phyloP scores from a whole-genome alignment of 805 yeast species.

The Candida nitratophila region DNA sequence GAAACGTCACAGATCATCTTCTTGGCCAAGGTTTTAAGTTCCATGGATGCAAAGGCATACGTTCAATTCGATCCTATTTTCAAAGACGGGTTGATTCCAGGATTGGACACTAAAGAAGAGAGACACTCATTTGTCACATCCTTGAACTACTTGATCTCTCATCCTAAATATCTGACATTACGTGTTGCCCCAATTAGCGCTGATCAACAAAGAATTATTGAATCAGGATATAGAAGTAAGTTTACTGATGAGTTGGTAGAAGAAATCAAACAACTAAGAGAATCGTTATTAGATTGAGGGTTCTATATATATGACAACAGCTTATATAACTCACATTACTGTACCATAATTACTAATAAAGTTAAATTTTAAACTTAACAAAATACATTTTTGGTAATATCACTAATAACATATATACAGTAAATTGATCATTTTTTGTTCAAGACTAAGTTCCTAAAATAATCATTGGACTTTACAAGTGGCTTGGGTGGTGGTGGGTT shows the following conservation, averaged over 20 bases:
- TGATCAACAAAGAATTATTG: conserved; percentile 57
- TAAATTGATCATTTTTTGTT: background rate
- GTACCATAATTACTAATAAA: no score
- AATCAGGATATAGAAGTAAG: conserved; percentile 31
- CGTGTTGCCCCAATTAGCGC: conserved; percentile 54
- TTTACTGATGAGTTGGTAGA: conserved; percentile 40
- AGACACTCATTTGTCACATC: conserved; percentile 54
- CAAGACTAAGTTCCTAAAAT: conserved; percentile 28
- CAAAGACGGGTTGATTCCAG: conserved; percentile 36
- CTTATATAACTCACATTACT: no score
- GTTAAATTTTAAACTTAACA: no score
- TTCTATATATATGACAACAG: no score
- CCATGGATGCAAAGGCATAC: conserved; percentile 34
- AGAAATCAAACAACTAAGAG: conserved; percentile 48
- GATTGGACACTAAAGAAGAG: conserved; percentile 53
- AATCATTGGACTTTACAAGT: conserved; percentile 26
- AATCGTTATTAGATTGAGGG: conserved; percentile 28
- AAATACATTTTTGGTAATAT: background rate
- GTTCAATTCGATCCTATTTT: conserved; percentile 6
- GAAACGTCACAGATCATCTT: conserved; percentile 67
- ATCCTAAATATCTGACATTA: conserved; percentile 76
- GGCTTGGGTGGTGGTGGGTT: background rate
- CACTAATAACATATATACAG: no score
- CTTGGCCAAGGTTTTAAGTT: conserved; percentile 49
- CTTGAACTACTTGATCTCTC: conserved; percentile 69